Conservation (phyloP, 1,284 basidiomycete species). For the Cutaneotrichosporon cutaneum region DNA sequence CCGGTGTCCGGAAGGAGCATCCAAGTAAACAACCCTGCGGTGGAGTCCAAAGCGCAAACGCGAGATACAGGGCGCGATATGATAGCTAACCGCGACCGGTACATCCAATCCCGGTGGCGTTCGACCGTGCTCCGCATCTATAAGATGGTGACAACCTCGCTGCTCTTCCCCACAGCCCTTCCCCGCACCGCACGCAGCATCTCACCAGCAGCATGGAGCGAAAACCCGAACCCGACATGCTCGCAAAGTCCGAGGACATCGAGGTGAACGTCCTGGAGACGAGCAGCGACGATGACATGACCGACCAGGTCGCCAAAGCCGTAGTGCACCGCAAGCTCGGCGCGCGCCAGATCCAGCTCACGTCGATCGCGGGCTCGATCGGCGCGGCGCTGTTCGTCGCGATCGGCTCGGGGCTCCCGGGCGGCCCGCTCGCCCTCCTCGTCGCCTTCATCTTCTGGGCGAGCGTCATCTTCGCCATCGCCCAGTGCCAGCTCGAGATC, state of each 20-base stretch:
- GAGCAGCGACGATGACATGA: background rate
- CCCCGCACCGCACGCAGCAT: background rate
- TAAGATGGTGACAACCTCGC: background rate
- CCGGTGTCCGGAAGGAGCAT: no score
- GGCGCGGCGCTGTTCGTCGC: background rate
- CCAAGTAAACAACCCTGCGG: no score
- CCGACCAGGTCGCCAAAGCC: background rate
- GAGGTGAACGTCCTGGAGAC: background rate
- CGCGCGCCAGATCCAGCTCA: background rate
- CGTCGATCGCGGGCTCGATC: background rate
- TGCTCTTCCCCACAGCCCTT: background rate
- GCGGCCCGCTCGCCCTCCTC: background rate
- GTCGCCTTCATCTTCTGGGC: background rate
- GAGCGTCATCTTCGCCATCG: background rate
- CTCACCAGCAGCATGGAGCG: background rate
- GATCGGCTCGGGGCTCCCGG: background rate
- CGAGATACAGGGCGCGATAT: background rate
- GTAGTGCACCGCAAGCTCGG: background rate
- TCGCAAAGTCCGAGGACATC: background rate
- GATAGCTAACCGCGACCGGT: background rate
- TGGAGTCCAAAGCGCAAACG: no score
- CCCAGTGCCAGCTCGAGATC: slow-evolving; percentile 16
- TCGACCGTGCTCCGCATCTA: background rate
- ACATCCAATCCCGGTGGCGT: no score
- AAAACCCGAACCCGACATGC: background rate